Evolutionary conservation across 768 basidiomycete genomes (phyloP), one percentile per base, ranked within the genome.

Genomic region (Boletus insuetus): DNA sequence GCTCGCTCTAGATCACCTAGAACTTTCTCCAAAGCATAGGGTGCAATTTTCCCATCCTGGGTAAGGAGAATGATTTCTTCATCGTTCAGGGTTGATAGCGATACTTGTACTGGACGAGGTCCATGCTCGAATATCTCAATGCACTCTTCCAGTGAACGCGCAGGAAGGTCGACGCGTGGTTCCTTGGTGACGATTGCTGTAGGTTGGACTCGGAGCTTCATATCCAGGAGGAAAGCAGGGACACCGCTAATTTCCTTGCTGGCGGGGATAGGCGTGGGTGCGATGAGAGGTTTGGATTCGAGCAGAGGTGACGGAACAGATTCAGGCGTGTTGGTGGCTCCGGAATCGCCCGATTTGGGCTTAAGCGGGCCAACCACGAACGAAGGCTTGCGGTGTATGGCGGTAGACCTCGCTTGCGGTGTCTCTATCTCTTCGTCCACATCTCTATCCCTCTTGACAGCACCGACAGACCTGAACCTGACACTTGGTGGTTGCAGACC

Each of bases 1-100:
- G 97, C 95, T 42, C 97, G 77, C 63, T 93, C 90, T 2, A 89
- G 74, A 60, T 94, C 87, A 51, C 85, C 93, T n/a, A 98, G 73
- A 31, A 93, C 85, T 77, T 98, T 98, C 75, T 99, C 97, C 53
- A 98, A 73, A 26, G 92, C 91, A 71, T 99, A 98, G n/a, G 91
- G 81, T 1, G 91, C 88, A 53, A 98, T 88, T 82, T 96, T 97
- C 31, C 94, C 93, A 58, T 86, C 86, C 75, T 95, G 92, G 3
- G 87, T 81, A 43, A 99, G 78, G 53, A 94, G 51, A 51, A 98
- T 87, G 42, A 99, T 78, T 72, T 98, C 97, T 67, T 98, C 96
- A 62, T 99, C 93, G 49, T 82, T 89, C 64, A 99, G 73, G 59
- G 82, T 76, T 42, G 79, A 73, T 49, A 91, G 64, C 20, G 82